Base-by-base conservation (phyloP, 1,284 basidiomycete species). In the Salmacisia buchloeana region DNA sequence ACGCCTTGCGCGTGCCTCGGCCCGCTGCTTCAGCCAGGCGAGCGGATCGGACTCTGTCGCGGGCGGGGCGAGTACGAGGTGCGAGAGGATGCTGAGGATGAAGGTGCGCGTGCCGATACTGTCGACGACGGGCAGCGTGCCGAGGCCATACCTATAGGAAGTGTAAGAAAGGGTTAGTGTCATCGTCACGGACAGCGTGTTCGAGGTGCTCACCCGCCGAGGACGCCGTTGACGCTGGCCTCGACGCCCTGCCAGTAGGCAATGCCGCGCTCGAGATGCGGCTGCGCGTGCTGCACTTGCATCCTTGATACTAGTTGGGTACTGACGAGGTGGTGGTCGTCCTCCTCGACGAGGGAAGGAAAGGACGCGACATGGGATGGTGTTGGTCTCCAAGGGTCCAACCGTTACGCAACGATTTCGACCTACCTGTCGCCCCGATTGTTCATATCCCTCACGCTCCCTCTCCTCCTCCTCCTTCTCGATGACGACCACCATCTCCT, bases 191-290 rank as follows among this genome's bases (percentile, higher is more conserved):
- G 33, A 46, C 18, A 18, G 33, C 0, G 21, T 2, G 12, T 31
- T 46, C n/a, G 18, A 18, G 6, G 21, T 1, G 31, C 43, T 46
- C 43, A 36, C 35, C 46, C 54, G 39, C 39, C 58, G 5, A 62
- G 56, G 2, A 58, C 49, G 21, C 60, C 46, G 18, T 61, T 34
- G 15, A 79, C 77, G 43, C 73, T 79, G 0, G 77, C 72, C 10
- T 73, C 69, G 13, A 78, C 76, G 12, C 70, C 66, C 49, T 78
- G 63, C 77, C 77, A 79, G 64, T 79, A 79, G 31, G 74, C 63
- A 0, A 79, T 69, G 18, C 77, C 77, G 3, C 70, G 65, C 39
- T 68, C 71, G 33, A 79, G 73, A 64, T 79, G 71, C 31, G 77
- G 77, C 18, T 63, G 69, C 0, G 76, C 72, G 35, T 78, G 75